A percentile compares a stretch with the other conserved stretches of the same genome.
phyloP scores from a whole-genome alignment of 441 rosid species.

The Populus hybrid region DNA sequence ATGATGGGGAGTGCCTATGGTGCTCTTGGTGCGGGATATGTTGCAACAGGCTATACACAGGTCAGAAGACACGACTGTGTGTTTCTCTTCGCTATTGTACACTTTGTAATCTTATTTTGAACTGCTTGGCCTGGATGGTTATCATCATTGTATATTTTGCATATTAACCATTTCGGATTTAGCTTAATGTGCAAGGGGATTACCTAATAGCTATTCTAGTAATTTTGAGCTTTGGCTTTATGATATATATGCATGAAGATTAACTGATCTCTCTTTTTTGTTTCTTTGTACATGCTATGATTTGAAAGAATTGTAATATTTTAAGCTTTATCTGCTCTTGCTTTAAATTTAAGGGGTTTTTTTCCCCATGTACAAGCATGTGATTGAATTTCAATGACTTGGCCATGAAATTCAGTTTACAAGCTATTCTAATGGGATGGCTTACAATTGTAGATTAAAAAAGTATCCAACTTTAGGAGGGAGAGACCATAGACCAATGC shows the following conservation, averaged over 20 bases:
- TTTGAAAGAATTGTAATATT: background rate
- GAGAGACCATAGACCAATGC: background rate
- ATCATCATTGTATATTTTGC: background rate
- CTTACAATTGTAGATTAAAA: background rate
- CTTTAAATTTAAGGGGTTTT: background rate
- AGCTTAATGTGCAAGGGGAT: background rate
- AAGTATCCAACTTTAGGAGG: background rate
- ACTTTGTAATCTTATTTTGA: background rate
- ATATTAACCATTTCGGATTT: background rate
- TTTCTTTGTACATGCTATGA: background rate
- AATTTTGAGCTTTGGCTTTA: background rate
- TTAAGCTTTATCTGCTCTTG: background rate
- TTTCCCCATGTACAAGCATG: background rate
- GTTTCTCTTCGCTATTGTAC: background rate
- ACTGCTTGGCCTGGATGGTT: background rate
- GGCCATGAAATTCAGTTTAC: background rate
- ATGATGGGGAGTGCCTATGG: constrained; percentile 26
- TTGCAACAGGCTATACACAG: constrained; percentile 62
- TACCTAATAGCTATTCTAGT: background rate
- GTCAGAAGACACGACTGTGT: constrained; percentile 34
- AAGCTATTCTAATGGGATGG: background rate
- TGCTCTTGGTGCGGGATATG: background rate
- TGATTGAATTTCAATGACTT: background rate
- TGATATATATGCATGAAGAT: background rate
- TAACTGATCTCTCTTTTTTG: background rate